Evolutionary conservation across 2,329 filamentous ascomycete species (phyloP), one percentile per base, ranked within the genome.

Genomic region (Leptographium radiaticola): DNA sequence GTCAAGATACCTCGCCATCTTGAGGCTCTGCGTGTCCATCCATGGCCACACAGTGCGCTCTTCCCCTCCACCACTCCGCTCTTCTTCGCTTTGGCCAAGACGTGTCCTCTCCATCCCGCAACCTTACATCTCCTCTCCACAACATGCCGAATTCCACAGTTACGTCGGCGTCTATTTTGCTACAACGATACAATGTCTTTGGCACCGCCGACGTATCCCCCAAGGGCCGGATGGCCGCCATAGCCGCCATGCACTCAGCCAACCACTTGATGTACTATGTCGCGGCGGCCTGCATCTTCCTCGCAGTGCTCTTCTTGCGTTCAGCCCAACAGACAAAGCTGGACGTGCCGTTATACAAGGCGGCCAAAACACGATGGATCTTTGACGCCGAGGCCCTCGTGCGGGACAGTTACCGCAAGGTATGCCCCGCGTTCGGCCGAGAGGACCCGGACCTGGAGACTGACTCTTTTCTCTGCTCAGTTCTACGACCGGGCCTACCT

Each of bases 401-500:
- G 16, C 68, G 67, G 52, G 71, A 76, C 46, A 77, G 74, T 60
- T 77, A 77, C 55, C 63, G 62, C 58, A 74, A 75, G 67, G 73
- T 75, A 7, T 13, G 40, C 18, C 6, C 18, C 39, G 2, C 13
- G 20, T 20, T 15, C 2, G 16, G 9, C 7, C 13, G 2, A 36
- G 5, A 18, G 18, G 15, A 15, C 15, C 4, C 11, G 20, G 30
- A 16, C 12, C 34, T 7, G 25, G 25, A 25, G 25, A 25, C 25
- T 25, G 25, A 25, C 20, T 11, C 18, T 5, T 6, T 34, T 38
- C 31, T 34, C 16, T 20, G 30, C 18, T 34, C 52, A 75, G 73
- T 76, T 76, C 55, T 68, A 69, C 42, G 72, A 75, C 58, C 65
- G 60, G n/a, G 69, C 73, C 16, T 76, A 77, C 53, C 72, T 75